Base-by-base conservation (phyloP, 2,329 filamentous ascomycete genomes). In the Fusarium nelsonii region DNA sequence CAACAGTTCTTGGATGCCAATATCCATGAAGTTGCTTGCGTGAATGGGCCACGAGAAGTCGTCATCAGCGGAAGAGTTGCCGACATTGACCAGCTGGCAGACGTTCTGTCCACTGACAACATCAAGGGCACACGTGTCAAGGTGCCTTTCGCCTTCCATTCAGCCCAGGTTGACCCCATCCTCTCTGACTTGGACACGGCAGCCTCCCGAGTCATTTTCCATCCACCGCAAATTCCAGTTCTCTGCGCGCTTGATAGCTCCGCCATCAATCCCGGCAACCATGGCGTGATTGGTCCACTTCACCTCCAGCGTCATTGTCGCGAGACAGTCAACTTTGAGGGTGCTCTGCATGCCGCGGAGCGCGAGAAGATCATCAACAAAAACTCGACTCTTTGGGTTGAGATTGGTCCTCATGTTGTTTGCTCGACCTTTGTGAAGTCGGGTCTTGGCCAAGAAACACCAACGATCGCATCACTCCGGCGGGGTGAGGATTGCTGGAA, bases 21-120 rank as follows among this genome's bases (percentile, higher is more conserved):
- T 65, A 80, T 78, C 2, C 78, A 84, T 51, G 85, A 86, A 39
- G 72, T 87, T 33, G 90, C 92, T 16, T 96, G 93, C 81, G 86
- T 93, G 76, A 97, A 97, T 71, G 88, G 90, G 0, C 89, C 90
- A 0, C 83, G 88, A 51, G 91, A 93, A 75, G 94, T 90, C 11
- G 93, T 96, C 3, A 82, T 96, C n/a, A 81, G 81, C 23, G 85
- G 84, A 11, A 73, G 75, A 11, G 79, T 80, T 0, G 72, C 73
- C 2, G 78, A 84, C 54, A 80, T 87, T 39, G 73, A 78, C 5
- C 76, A 81, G 6, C 81, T 89, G 16, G 83, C 63, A 73, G 39
- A 68, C 74, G 58, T 73, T 81, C 20, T 68, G 66, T 39, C 73
- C 40, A 30, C 74, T 64, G 14, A 80, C 73, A 63, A 75, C 75